Base-by-base conservation (phyloP, 2,329 filamentous ascomycete genomes). In the Colletotrichum paranaense region DNA sequence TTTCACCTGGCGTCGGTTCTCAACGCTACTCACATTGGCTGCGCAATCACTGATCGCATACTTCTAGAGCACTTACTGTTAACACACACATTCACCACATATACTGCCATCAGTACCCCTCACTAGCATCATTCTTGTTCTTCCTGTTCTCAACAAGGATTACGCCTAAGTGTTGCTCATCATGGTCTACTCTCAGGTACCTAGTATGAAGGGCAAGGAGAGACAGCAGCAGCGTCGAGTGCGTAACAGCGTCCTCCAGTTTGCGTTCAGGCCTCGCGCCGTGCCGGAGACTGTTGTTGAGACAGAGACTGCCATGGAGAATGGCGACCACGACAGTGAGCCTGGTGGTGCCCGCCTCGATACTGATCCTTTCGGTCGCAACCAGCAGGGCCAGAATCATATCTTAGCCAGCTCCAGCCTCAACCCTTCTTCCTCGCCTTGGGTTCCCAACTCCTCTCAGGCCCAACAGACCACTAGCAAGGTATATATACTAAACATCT, bases 391-490 rank as follows among this genome's bases (percentile, higher is more conserved):
- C 32, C 56, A 42, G 35, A 5, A 22, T 12, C 16, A 60, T 22
- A 32, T 7, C 38, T 69, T 55, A 46, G 32, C 58, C n/a, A 5
- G 53, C 5, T 73, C 71, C 16, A 32, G 53, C n/a, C 58, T 75
- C 19, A 75, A 75, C 53, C 73, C 73, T 24, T 55, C 70, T 14
- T 69, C 73, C 3, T 56, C 62, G 52, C 60, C 73, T 55, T 75
- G 70, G 70, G n/a, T 67, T n/a, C 73, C 73, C 24, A 67, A 8
- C 12, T 35, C 32, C 24, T n/a, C 42, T 24, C 59, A 16, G 19
- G 12, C 32, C 11, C 53, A 56, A 32, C 26, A 32, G 24, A 22
- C 19, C 5, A 12, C 42, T 46, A 49, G 28, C 5, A 56, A 69
- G 46, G 66, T 73, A 70, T 30, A 46, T 49, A 11, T 3, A 9